Evolutionary conservation across 176 grass and related monocot genomes (phyloP), one percentile per base, ranked within the genome.

Genomic region (Aegilops bicornis): DNA sequence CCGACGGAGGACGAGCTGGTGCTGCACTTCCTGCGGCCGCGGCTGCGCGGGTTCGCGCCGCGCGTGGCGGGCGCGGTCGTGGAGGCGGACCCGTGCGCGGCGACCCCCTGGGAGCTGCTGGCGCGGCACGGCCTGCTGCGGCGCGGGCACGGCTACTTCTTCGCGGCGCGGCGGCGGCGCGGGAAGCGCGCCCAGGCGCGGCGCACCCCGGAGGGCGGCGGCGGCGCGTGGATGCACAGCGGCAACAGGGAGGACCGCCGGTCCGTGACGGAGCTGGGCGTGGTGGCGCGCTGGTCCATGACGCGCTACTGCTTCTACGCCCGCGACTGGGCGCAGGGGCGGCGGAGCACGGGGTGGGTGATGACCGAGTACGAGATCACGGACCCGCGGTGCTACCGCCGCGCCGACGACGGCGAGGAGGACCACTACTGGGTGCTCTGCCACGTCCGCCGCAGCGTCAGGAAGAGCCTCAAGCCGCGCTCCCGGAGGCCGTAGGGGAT

Each of bases 301-400:
- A 30, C 27, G 66, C 74, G 43, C 4, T 79, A 75, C 75, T 58
- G 33, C 85, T 90, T 90, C 89, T 79, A 87, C 67, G 9, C 8
- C 27, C 25, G 69, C 45, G 56, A 17, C 56, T 8, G 56, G 7
- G 7, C 56, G 40, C 6, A 29, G 58, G 66, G 42, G 78, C 69
- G 77, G 65, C 58, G 80, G 66, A 79, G 74, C 84, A 78, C 84
- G 7, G 58, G 80, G 68, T 90, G 89, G 89, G 27, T 87, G 3
- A 79, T 87, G 89, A 23, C 50, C 3, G 89, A 90, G 89, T 90
- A 87, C 84, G 66, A 83, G 84, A 83, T 87, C 84, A 90, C 89
- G 39, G 89, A 90, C 60, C 84, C 80, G 0, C 1, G 20, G 5
- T 90, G 85, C 89, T 90, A 90, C 80, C 80, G 85, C 20, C 75